Evolutionary conservation across 441 rosid genomes (phyloP).

Genomic region (Monsonia emarginata): DNA sequence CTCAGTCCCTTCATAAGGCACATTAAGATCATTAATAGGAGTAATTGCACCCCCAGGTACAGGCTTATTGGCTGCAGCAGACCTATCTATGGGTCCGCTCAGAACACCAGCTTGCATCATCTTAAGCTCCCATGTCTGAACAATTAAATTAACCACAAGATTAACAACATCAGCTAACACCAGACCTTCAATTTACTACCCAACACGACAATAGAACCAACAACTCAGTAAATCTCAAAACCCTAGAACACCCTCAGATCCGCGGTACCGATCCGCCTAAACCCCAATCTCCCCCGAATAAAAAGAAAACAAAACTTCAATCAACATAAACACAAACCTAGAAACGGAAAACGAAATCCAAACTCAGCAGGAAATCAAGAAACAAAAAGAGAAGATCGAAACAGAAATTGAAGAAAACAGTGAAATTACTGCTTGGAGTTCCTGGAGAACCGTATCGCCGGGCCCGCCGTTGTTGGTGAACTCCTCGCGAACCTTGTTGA

Average conservation of each 20-base stretch:
- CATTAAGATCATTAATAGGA: constrained; percentile 86
- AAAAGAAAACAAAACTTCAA: neutral
- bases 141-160: neutral
- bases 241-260: constrained; percentile 34
- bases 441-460: constrained; percentile 71
- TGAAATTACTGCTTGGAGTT: constrained; percentile 95
- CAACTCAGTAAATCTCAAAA: constrained; percentile 15
- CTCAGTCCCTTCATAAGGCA: constrained; percentile 81
- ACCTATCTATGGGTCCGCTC: constrained; percentile 22
- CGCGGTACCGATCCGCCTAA: constrained; percentile 9
- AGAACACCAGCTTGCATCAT: constrained; percentile 84
- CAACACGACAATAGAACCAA: neutral
- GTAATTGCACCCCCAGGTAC: constrained; percentile 44
- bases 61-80: constrained; percentile 52
- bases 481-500: constrained; percentile 84
- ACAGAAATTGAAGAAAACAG: neutral
- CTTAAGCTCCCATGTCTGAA: constrained; percentile 49
- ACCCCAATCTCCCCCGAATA: constrained; percentile 8
- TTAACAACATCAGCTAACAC: constrained; percentile 13
- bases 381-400: neutral
- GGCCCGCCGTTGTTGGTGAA: constrained; percentile 73
- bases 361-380: neutral
- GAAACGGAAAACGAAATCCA: neutral
- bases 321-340: neutral
- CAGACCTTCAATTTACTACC: constrained; percentile 9